Evolutionary conservation across 2,329 filamentous ascomycete species (phyloP).

Genomic region (Xylariaceae sp.): DNA sequence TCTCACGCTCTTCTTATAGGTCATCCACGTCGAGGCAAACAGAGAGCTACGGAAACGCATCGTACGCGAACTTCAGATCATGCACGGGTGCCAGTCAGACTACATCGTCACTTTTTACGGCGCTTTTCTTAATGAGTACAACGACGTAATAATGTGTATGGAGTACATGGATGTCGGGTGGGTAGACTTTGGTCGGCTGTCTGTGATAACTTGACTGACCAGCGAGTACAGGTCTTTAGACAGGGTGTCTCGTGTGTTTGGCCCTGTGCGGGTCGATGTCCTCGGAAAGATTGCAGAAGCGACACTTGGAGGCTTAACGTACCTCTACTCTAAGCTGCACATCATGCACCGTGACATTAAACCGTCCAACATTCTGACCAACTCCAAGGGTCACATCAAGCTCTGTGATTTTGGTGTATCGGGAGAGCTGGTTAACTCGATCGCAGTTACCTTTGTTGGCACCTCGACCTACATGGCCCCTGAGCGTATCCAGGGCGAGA

Average conservation of each 20-base stretch:
- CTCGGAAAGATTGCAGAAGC: constrained; percentile 97
- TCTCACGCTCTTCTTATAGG: constrained; percentile 46
- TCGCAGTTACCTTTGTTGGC: constrained; percentile 96
- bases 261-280: constrained; percentile 91
- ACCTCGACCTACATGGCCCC: constrained; percentile 99
- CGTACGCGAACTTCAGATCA: constrained; percentile 93
- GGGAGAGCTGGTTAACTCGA: constrained; percentile 93
- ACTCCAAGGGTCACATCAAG: constrained; percentile 91
- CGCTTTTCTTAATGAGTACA: constrained; percentile 91
- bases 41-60: constrained; percentile 96
- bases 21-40: constrained; percentile 97
- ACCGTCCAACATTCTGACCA: constrained; percentile 94
- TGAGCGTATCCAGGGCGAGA: constrained; percentile 92
- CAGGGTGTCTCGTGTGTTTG: constrained; percentile 88
- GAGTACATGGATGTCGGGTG: constrained; percentile 99
- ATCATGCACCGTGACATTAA: constrained; percentile 99
- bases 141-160: constrained; percentile 99
- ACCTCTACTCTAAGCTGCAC: constrained; percentile 89
- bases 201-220: constrained; percentile 23
- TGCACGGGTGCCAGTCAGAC: constrained; percentile 94
- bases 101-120: constrained; percentile 98
- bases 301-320: constrained; percentile 85
- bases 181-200: constrained; percentile 34
- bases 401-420: constrained; percentile 99
- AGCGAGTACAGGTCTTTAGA: constrained; percentile 68